Evolutionary conservation across 208 protist species (phyloP).

Genomic region (Trypanosomatidae sp.): DNA sequence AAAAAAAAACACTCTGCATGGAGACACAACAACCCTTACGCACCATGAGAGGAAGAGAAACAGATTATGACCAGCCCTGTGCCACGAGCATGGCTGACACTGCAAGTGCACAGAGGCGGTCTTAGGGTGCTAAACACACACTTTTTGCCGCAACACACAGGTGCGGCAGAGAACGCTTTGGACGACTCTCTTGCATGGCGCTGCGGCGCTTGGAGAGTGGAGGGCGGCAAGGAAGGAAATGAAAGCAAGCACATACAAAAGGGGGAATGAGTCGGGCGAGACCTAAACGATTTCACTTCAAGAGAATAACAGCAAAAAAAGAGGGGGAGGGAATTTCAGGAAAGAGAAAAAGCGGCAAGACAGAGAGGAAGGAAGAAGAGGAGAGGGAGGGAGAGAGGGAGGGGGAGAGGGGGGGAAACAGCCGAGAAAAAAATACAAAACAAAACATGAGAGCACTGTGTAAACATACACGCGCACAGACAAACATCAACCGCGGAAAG

Average conservation of each 20-base stretch:
- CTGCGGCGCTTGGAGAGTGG: background rate
- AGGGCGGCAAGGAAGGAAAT: background rate
- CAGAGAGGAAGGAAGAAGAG: background rate
- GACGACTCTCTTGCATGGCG: background rate
- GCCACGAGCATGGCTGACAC: background rate
- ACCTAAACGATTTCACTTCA: background rate
- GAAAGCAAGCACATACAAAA: background rate
- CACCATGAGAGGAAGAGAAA: background rate
- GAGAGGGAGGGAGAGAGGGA: background rate
- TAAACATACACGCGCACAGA: background rate
- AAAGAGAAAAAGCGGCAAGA: background rate
- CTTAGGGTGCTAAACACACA: background rate
- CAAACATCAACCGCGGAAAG: background rate
- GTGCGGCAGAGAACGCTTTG: background rate
- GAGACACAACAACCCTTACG: background rate
- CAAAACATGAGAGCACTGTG: background rate
- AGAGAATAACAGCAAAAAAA: background rate
- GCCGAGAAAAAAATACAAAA: background rate
- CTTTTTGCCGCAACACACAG: background rate
- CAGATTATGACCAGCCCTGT: background rate
- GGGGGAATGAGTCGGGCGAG: background rate
- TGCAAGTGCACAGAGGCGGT: background rate
- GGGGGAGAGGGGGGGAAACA: background rate
- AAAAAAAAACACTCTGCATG: background rate
- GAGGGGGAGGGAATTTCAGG: background rate